Evolutionary conservation across 805 yeast species (phyloP).

Genomic region (Saturnispora besseyi): DNA sequence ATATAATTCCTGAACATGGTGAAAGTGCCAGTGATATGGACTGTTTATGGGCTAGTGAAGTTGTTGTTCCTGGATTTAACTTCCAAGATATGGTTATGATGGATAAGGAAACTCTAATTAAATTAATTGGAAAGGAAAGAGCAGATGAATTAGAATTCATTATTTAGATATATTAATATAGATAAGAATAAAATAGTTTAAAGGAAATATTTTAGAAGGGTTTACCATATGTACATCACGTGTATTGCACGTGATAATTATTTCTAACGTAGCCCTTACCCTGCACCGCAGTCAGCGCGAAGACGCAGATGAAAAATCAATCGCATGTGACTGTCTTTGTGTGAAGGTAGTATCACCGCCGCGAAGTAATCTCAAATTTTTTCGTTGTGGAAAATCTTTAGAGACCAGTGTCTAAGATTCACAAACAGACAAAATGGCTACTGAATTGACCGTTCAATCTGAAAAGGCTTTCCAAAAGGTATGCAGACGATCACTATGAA

Average conservation of each 20-base stretch:
- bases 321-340: not conserved
- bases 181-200: too few species aligned
- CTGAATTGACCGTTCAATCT: slow-evolving; percentile 99
- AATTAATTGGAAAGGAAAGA: slow-evolving; percentile 30
- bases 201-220: too few species aligned
- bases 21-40: slow-evolving; percentile 29
- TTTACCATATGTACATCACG: not conserved
- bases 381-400: slow-evolving; percentile 1
- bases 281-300: not conserved
- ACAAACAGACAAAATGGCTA: slow-evolving; percentile 57
- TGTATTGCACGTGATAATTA: not conserved
- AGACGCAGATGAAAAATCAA: not conserved
- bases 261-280: not conserved
- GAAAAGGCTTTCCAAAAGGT: slow-evolving; percentile 99
- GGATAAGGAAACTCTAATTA: slow-evolving; percentile 26
- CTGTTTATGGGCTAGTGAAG: slow-evolving; percentile 42
- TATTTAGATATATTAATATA: not conserved
- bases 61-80: slow-evolving; percentile 56
- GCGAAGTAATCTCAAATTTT: slow-evolving; percentile 1
- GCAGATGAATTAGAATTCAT: slow-evolving; percentile 20
- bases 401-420: slow-evolving; percentile 4
- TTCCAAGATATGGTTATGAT: slow-evolving; percentile 43
- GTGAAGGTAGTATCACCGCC: not conserved
- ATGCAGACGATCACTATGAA: slow-evolving; percentile 30
- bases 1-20: slow-evolving; percentile 30